Conservation (phyloP, 768 basidiomycete genomes). For the Neoboletus subvelutipes region DNA sequence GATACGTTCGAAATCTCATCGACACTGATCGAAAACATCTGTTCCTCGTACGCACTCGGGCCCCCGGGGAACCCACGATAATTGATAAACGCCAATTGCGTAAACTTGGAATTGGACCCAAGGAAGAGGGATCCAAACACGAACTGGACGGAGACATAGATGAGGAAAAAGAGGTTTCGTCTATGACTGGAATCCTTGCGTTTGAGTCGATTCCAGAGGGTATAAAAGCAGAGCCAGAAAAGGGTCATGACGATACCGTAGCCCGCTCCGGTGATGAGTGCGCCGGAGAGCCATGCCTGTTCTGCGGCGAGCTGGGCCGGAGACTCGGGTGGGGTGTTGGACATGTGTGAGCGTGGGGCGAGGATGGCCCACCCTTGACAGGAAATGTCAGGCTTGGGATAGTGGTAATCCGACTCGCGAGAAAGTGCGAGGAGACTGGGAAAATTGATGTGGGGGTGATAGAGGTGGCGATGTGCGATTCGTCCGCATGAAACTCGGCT, state of each 20-base stretch:
- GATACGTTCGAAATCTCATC: constrained; percentile 27
- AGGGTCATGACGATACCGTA: constrained; percentile 29
- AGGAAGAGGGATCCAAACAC: constrained; percentile 26
- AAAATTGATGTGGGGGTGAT: neutral
- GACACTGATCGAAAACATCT: constrained; percentile 29
- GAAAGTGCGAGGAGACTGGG: too few relatives aligned
- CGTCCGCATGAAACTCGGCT: neutral
- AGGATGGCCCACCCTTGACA: constrained; percentile 6
- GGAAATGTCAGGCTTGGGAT: neutral
- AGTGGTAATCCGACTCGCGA: too few relatives aligned
- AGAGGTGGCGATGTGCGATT: neutral
- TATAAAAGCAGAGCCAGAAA: constrained; percentile 22
- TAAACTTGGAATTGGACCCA: constrained; percentile 29
- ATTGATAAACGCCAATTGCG: constrained; percentile 31
- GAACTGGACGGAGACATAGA: constrained; percentile 25
- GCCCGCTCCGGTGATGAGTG: constrained; percentile 25
- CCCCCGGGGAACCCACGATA: constrained; percentile 29
- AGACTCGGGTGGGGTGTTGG: constrained; percentile 17
- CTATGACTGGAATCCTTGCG: constrained; percentile 9
- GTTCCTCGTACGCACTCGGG: constrained; percentile 21
- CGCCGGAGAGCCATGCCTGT: constrained; percentile 29
- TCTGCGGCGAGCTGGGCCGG: constrained; percentile 22
- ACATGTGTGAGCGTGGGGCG: constrained; percentile 10
- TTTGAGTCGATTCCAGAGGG: constrained; percentile 20
- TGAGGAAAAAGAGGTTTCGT: constrained; percentile 24